Conservation (phyloP, 257 asterid genomes). For the Solanum piurae region DNA sequence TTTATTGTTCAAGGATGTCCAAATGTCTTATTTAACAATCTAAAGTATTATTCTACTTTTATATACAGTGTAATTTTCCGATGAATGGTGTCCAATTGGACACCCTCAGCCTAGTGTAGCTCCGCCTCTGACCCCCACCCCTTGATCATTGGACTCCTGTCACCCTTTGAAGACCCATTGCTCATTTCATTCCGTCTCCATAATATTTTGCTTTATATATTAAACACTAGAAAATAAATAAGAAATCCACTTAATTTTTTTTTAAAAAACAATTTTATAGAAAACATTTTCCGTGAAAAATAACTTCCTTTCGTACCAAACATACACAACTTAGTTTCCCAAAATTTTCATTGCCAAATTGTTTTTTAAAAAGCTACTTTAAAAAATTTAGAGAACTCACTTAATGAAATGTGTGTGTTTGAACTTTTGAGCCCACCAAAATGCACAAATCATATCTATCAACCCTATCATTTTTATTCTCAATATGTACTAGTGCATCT, state of each 20-base stretch:
- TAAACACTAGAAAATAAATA: too few relatives aligned
- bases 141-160: not conserved
- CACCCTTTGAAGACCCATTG: not conserved
- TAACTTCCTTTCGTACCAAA: not conserved
- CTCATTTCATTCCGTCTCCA: too few relatives aligned
- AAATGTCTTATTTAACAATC: too few relatives aligned
- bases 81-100: too few relatives aligned
- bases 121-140: not conserved
- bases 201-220: too few relatives aligned
- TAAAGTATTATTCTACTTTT: too few relatives aligned
- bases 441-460: too few relatives aligned
- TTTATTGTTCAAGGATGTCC: too few relatives aligned
- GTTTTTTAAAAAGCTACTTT: not conserved
- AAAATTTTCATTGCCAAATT: not conserved
- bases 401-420: not conserved
- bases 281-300: not conserved
- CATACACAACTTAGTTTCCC: not conserved
- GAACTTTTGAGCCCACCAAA: not conserved
- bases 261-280: too few relatives aligned
- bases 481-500: not conserved
- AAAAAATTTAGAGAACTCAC: not conserved
- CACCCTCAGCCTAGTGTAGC: too few relatives aligned
- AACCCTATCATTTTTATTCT: too few relatives aligned
- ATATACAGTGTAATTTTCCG: too few relatives aligned
- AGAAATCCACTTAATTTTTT: not conserved